Conservation (phyloP, 495 filamentous ascomycete genomes). For the Neurospora sp. region DNA sequence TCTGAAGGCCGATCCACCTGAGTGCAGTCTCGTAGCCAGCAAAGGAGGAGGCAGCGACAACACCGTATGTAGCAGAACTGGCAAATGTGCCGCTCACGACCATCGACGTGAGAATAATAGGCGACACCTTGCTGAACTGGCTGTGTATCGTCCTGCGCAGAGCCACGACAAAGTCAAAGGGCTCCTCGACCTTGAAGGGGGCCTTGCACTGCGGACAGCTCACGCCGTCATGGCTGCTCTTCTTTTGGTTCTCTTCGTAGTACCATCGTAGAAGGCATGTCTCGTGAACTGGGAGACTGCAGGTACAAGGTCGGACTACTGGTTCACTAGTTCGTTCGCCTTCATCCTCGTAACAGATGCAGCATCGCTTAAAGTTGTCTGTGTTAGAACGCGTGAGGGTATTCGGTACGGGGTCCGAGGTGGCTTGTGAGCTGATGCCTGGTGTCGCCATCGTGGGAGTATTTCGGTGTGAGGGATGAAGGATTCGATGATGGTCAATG, state of each 20-base stretch:
- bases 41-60: slow-evolving; percentile 23
- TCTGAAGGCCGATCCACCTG: slow-evolving; percentile 12
- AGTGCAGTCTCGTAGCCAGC: slow-evolving; percentile 21
- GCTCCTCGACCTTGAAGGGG: slow-evolving; percentile 63
- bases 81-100: slow-evolving; percentile 42
- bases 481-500: background rate
- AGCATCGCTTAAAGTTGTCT: slow-evolving; percentile 52
- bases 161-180: slow-evolving; percentile 55
- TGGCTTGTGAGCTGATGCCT: background rate
- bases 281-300: slow-evolving; percentile 83
- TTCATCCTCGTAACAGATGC: slow-evolving; percentile 88
- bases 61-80: slow-evolving; percentile 30
- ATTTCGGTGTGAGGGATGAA: background rate
- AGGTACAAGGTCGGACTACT: slow-evolving; percentile 84
- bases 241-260: slow-evolving; percentile 62
- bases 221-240: slow-evolving; percentile 43
- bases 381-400: background rate
- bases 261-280: slow-evolving; percentile 86
- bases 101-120: slow-evolving; percentile 47
- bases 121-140: slow-evolving; percentile 44
- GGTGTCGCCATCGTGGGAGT: background rate
- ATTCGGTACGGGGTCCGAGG: slow-evolving; percentile 2
- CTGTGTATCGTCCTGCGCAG: slow-evolving; percentile 43
- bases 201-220: slow-evolving; percentile 82
- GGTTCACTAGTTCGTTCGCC: slow-evolving; percentile 46